phyloP scores from a whole-genome alignment of 495 filamentous ascomycete genomes.

The Penicillium lividum region DNA sequence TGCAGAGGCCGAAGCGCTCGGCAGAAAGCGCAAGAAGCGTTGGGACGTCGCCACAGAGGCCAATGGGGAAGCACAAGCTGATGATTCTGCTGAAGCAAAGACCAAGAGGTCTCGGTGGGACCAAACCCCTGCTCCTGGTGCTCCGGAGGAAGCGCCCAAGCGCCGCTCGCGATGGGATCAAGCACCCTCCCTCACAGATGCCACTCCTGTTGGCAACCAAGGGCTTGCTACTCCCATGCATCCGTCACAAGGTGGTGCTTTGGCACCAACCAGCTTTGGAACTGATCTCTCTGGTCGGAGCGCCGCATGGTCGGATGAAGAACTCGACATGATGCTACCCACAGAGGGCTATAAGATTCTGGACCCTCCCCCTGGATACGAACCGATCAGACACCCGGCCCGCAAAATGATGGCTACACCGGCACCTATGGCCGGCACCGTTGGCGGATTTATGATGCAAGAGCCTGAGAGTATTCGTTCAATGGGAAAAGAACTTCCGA shows the following conservation, averaged over 20 bases:
- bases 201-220: conserved; percentile 79
- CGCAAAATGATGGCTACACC: conserved; percentile 80
- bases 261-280: conserved; percentile 66
- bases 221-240: conserved; percentile 87
- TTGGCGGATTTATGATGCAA: conserved; percentile 96
- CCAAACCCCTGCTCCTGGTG: conserved; percentile 68
- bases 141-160: conserved; percentile 58
- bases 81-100: conserved; percentile 56
- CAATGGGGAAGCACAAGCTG: conserved; percentile 37
- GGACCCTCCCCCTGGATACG: conserved; percentile 90
- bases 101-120: conserved; percentile 89
- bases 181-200: conserved; percentile 60
- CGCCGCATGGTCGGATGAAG: conserved; percentile 84
- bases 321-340: conserved; percentile 89
- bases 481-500: conserved; percentile 89
- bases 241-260: conserved; percentile 65
- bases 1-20: conserved; percentile 60
- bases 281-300: conserved; percentile 79
- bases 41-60: conserved; percentile 74
- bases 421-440: conserved; percentile 59
- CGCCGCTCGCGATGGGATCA: conserved; percentile 87
- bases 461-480: conserved; percentile 79
- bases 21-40: conserved; percentile 85
- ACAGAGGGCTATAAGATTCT: conserved; percentile 91
- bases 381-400: conserved; percentile 74